These are phyloP conservation scores for Prunus fruticosa DNA, from an alignment of 306 rosid species.

Conservation along the genomic window DNA sequence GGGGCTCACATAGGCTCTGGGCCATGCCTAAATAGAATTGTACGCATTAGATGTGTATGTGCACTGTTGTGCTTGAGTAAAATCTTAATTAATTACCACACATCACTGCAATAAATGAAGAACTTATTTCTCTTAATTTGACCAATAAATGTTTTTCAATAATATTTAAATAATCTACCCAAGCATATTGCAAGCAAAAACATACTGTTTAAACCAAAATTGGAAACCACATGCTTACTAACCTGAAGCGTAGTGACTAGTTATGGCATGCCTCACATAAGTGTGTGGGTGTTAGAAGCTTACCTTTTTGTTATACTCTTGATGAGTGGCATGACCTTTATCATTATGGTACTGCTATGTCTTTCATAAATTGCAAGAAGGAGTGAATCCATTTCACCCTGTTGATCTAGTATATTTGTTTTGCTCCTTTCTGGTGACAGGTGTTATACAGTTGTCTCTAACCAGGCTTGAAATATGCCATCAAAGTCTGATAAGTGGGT, in stretches of 20 bases:
- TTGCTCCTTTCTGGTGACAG: not conserved
- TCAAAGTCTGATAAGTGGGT: constrained; percentile 54
- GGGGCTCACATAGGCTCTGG: too few relatives aligned
- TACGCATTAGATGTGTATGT: too few relatives aligned
- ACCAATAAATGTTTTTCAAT: too few relatives aligned
- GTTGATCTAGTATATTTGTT: not conserved
- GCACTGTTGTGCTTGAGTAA: too few relatives aligned
- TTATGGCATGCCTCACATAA: not conserved
- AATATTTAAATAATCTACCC: too few relatives aligned
- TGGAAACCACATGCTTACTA: not conserved
- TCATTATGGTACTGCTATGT: not conserved
- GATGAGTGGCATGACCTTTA: not conserved
- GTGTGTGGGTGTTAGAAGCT: not conserved
- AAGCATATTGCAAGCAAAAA: too few relatives aligned
- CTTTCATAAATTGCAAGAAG: not conserved
- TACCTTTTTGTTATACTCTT: not conserved
- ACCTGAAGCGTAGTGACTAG: not conserved
- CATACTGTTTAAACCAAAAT: too few relatives aligned
- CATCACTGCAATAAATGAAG: too few relatives aligned
- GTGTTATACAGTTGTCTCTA: not conserved
- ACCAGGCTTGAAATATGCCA: constrained; percentile 33
- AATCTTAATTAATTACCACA: too few relatives aligned
- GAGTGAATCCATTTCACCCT: not conserved
- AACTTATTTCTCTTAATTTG: too few relatives aligned
- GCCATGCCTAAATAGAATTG: too few relatives aligned